phyloP scores from a whole-genome alignment of 208 protist species.

The Trypanosoma grayi region DNA sequence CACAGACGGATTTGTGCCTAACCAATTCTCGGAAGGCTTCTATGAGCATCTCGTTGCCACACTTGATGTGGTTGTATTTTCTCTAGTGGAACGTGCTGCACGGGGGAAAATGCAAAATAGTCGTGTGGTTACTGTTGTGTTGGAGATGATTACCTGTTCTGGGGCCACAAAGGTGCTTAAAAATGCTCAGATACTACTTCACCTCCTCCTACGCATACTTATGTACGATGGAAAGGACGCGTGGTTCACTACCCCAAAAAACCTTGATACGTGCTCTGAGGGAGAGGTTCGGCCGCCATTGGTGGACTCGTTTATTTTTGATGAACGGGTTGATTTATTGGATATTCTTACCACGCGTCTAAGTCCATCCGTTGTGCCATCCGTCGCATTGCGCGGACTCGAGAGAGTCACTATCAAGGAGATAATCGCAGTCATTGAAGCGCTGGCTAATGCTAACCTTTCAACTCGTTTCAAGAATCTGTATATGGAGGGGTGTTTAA shows the following conservation, averaged over 20 bases:
- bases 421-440: constrained; percentile 21
- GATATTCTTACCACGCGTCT: constrained; percentile 19
- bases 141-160: constrained; percentile 27
- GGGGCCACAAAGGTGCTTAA: constrained; percentile 21
- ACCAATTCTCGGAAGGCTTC: constrained; percentile 7
- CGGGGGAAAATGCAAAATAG: constrained; percentile 25
- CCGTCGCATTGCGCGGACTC: constrained; percentile 4
- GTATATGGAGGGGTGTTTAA: constrained; percentile 23
- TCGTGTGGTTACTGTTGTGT: not conserved
- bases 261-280: not conserved
- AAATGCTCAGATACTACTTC: constrained; percentile 31
- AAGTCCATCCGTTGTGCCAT: constrained; percentile 4
- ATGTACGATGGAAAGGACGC: constrained; percentile 10
- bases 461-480: constrained; percentile 1
- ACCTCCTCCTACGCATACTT: constrained; percentile 17
- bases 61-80: constrained; percentile 15
- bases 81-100: constrained; percentile 4
- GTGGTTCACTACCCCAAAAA: constrained; percentile 11
- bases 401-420: constrained; percentile 15
- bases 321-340: constrained; percentile 7
- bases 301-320: constrained; percentile 22
- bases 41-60: not conserved
- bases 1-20: not conserved
- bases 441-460: constrained; percentile 20
- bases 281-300: constrained; percentile 3